Base-by-base conservation (phyloP, 352 stramenopile genomes). In the Pythium folliculosum region DNA sequence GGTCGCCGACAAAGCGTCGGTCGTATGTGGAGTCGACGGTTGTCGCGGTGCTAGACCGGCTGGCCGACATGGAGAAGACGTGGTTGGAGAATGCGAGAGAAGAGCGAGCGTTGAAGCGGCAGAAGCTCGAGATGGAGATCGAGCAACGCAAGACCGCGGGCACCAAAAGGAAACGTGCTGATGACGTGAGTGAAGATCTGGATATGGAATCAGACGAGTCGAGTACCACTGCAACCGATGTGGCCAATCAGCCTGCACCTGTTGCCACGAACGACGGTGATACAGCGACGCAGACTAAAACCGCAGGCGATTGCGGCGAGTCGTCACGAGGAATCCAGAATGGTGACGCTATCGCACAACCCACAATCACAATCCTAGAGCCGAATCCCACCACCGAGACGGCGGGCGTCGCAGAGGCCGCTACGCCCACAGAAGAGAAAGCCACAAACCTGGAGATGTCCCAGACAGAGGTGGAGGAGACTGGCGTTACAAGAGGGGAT, bases 1-100 rank as follows among this genome's bases (percentile, higher is more conserved):
- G 30, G 4, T 52, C 44, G 0, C 47, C 45, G 44, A 49, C 57
- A 0, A 23, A 48, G 30, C 35, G 60, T 10, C 50, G 51, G 9
- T 32, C 61, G 12, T 67, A 61, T 22, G 40, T 67, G 14, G 40
- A 61, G n/a, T 61, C 61, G 38, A 61, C 50, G 50, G 13, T 67
- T 17, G 40, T 61, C 3, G 38, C 61, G 0, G 61, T 67, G 40
- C 13, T 61, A 16, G 52, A 60, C 7, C 61, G 51, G 17, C n/a
- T 67, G 5, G 52, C 17, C 4, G n/a, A 50, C 4, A 54, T 67
- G 23, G 50, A 67, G 43, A 61, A 48, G 23, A 47, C 52, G 43
- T 67, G 61, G 61, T 9, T 67, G 13, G 50, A 52, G 32, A 61
- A 49, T 8, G 50, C 61, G 7, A 19, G 51, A n/a, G 38, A 67